These are phyloP conservation scores for Suhomyces tanzawaensis DNA, from an alignment of 805 yeast species.

Conservation along the genomic window DNA sequence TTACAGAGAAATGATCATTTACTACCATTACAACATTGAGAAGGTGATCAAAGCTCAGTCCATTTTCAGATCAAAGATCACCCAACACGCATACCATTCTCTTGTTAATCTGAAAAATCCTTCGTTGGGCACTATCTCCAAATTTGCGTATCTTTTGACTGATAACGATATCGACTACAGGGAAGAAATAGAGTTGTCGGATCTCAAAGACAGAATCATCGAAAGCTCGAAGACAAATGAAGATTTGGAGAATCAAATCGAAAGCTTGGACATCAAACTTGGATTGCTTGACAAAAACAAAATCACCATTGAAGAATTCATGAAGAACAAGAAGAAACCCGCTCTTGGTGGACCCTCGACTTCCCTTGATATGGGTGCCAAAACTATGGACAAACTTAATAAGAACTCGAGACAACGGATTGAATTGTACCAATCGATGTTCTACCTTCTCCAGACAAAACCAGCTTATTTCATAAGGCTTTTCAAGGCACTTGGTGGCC, in stretches of 20 bases:
- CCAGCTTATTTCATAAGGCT: conserved; percentile 66
- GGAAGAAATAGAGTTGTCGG: conserved; percentile 68
- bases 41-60: conserved; percentile 74
- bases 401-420: conserved; percentile 49
- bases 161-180: conserved; percentile 72
- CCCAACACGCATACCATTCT: conserved; percentile 70
- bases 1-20: conserved; percentile 29
- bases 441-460: conserved; percentile 82
- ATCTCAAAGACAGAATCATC: conserved; percentile 63
- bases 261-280: conserved; percentile 74
- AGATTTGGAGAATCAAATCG: conserved; percentile 67
- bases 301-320: conserved; percentile 72
- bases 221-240: conserved; percentile 70
- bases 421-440: conserved; percentile 71
- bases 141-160: conserved; percentile 72
- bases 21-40: conserved; percentile 56
- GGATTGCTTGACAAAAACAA: conserved; percentile 76
- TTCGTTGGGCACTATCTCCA: conserved; percentile 69
- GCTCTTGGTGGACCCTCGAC: conserved; percentile 17
- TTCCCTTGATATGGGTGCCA: conserved; percentile 11
- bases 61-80: conserved; percentile 61
- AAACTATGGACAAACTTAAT: conserved; percentile 30
- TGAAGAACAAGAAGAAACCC: conserved; percentile 38
- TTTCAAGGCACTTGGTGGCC: conserved; percentile 32
- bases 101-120: conserved; percentile 72